These are phyloP conservation scores for Arthrobotrys megalospora DNA, from an alignment of 2,329 filamentous ascomycete species.

Conservation along the genomic window DNA sequence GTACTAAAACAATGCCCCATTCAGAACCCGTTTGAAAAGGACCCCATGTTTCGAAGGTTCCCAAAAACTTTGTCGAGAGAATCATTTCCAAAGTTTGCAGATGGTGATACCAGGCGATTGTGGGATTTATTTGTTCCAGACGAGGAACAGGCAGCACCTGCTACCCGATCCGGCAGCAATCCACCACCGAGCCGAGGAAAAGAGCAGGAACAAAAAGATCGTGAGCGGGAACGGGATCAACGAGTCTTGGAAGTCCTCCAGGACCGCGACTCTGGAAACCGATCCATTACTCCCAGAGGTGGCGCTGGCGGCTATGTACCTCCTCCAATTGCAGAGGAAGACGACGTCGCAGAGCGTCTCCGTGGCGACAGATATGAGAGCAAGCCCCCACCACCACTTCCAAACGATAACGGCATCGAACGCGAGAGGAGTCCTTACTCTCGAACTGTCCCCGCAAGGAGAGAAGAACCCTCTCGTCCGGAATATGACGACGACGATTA, in stretches of 20 bases:
- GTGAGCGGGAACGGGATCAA: conserved; percentile 52
- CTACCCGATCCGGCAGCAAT: conserved; percentile 22
- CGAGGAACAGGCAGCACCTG: conserved; percentile 34
- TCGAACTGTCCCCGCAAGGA: conserved; percentile 31
- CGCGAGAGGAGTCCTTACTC: conserved; percentile 56
- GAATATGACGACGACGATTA: conserved; percentile 52
- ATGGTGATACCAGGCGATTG: conserved; percentile 52
- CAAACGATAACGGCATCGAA: conserved; percentile 56
- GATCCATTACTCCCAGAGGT: conserved; percentile 49
- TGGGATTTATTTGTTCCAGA: conserved; percentile 60
- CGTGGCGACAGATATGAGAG: conserved; percentile 49
- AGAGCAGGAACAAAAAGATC: conserved; percentile 42
- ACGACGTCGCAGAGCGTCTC: conserved; percentile 33
- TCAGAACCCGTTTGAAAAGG: conserved; percentile 60
- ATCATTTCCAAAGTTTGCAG: conserved; percentile 55
- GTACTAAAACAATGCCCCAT: conserved; percentile 62
- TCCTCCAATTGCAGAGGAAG: conserved; percentile 37
- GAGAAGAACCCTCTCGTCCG: conserved; percentile 28
- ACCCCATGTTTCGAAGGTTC: conserved; percentile 54
- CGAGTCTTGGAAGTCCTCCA: conserved; percentile 53
- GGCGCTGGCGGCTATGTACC: conserved; percentile 35
- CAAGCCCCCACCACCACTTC: conserved; percentile 53
- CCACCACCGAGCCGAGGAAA: conserved; percentile 14
- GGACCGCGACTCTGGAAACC: conserved; percentile 40
- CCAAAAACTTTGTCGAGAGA: conserved; percentile 56